A percentile compares a stretch with the other conserved stretches of the same genome.
phyloP scores from a whole-genome alignment of 2,329 filamentous ascomycete genomes.

The Neurospora sp. region DNA sequence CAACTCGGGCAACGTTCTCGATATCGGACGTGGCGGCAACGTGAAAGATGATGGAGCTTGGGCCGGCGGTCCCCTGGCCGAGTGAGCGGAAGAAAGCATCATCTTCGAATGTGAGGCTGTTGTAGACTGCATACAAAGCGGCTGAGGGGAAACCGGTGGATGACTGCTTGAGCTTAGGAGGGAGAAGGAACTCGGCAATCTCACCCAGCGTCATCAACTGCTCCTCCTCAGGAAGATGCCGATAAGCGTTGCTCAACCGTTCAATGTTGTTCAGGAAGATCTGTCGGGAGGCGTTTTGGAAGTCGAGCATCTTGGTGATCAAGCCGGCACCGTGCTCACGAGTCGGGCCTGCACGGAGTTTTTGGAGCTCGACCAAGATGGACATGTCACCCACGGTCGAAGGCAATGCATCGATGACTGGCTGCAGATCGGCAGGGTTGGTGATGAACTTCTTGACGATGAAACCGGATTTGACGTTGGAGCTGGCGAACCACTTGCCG shows the following conservation, averaged over 20 bases:
- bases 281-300: constrained; percentile 31
- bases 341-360: constrained; percentile 29
- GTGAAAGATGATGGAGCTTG: constrained; percentile 48
- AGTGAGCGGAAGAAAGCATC: constrained; percentile 51
- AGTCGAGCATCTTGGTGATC: constrained; percentile 38
- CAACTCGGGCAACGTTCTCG: constrained; percentile 38
- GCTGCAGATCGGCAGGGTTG: constrained; percentile 29
- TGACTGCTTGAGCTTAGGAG: constrained; percentile 24
- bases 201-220: constrained; percentile 41
- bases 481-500: constrained; percentile 39
- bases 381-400: constrained; percentile 19
- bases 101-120: constrained; percentile 49
- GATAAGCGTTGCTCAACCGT: constrained; percentile 29
- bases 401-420: constrained; percentile 30
- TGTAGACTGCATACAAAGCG: constrained; percentile 61
- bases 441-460: constrained; percentile 37
- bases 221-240: constrained; percentile 29
- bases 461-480: constrained; percentile 37
- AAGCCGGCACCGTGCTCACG: constrained; percentile 32
- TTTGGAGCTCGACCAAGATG: constrained; percentile 25
- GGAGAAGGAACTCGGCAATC: constrained; percentile 31
- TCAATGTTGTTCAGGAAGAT: constrained; percentile 39
- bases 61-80: constrained; percentile 37
- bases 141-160: constrained; percentile 32
- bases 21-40: constrained; percentile 49